Evolutionary conservation across 306 rosid species (phyloP), one percentile per base, ranked within the genome.

Genomic region (Quercus cerris): DNA sequence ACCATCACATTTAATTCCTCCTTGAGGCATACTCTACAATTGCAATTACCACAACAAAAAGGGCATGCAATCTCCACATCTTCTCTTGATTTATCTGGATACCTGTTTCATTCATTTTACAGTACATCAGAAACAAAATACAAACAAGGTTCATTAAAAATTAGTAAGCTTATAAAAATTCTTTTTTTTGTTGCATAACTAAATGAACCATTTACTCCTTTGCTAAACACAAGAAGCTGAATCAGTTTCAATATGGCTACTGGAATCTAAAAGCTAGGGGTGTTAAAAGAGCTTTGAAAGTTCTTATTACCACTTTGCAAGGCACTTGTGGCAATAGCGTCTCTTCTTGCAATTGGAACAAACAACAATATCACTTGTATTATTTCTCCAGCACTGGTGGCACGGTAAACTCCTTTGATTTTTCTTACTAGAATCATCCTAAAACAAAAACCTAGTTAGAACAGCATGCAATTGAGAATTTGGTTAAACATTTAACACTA

Each of bases 21-120:
- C 86, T 87, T 86, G 79, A 90, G 82, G 78, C 94, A 90, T 79
- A 86, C 10, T 79, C 94, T 75, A 79, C 94, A 90, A 78, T 87
- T 90, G 86, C 94, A 90, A 80, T 86, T 82, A 68, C 83, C 82
- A 56, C 81, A 70, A 72, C 94, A 90, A 81, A 84, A 86, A 63
- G 94, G 94, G 62, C 94, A 90, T 30, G 87, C 80, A 59, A 7
- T 46, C 81, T 84, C 80, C 68, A 90, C 77, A 73, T 87, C 91
- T 80, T 80, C 83, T 74, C 81, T 86, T 54, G 90, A 77, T 82
- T 82, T 87, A 77, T 82, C 81, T 8, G 89, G 94, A 75, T 90
- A 90, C 94, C 91, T 90, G 41, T 46, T 71, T 75, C 70, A 80
- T 75, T 66, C 20, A 71, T 62, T 76, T 76, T 74, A 59, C 73